Conservation (phyloP, 345 rosid species). For the Acer negundo region DNA sequence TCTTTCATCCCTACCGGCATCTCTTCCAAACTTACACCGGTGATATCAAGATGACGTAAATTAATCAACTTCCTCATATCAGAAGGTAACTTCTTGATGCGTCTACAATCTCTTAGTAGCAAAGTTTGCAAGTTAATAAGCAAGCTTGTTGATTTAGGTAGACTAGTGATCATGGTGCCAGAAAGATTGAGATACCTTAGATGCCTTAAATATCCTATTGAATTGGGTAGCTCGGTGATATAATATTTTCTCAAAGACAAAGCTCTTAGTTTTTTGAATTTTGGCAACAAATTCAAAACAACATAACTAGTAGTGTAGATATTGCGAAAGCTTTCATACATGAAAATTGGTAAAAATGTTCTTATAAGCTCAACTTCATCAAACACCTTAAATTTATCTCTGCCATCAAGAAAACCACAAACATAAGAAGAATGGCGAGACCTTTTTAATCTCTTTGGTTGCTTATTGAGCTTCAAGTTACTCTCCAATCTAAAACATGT, state of each 20-base stretch:
- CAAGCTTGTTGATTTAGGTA: not conserved
- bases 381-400: not conserved
- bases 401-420: not conserved
- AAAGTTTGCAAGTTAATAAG: conserved; percentile 3
- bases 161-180: not conserved
- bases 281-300: not conserved
- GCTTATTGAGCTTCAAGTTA: not conserved
- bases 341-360: not conserved
- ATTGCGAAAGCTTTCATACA: not conserved
- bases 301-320: not conserved
- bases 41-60: conserved; percentile 8
- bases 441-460: not conserved
- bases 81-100: not conserved
- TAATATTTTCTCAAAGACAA: not conserved
- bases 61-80: not conserved
- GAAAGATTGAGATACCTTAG: conserved; percentile 8
- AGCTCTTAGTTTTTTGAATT: not conserved
- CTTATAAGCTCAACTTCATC: not conserved
- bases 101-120: not conserved
- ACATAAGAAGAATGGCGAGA: not conserved
- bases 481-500: not conserved
- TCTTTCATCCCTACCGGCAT: not conserved
- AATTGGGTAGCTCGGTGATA: not conserved
- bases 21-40: not conserved
- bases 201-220: not conserved